Evolutionary conservation across 2,329 filamentous ascomycete species (phyloP).

Genomic region (Neophaeococcomyces aloes): DNA sequence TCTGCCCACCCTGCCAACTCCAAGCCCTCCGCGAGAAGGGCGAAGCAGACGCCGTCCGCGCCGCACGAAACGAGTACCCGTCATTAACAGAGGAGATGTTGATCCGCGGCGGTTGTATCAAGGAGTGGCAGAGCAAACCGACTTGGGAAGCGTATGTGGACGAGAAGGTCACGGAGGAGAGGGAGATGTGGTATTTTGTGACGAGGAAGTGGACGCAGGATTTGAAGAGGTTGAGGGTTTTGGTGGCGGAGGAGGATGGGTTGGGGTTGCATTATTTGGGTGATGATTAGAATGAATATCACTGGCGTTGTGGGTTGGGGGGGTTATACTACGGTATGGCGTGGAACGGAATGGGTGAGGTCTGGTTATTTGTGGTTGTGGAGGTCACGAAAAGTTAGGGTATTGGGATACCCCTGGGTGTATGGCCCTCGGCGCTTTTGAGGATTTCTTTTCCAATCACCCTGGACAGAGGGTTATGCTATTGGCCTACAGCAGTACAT

Average conservation of each 20-base stretch:
- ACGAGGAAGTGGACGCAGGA: slow-evolving; percentile 22
- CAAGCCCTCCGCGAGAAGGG: slow-evolving; percentile 12
- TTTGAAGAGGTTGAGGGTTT: slow-evolving; percentile 17
- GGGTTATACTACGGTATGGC: too few relatives aligned
- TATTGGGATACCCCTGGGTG: too few relatives aligned
- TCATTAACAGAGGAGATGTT: slow-evolving; percentile 20
- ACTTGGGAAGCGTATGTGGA: slow-evolving; percentile 18
- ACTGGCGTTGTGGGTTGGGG: too few relatives aligned
- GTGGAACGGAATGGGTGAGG: too few relatives aligned
- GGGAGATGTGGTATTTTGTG: slow-evolving; percentile 20
- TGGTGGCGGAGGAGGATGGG: slow-evolving; percentile 21
- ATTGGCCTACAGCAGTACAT: too few relatives aligned
- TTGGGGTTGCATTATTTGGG: slow-evolving; percentile 13
- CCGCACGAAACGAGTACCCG: slow-evolving; percentile 15
- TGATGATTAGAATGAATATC: too few relatives aligned
- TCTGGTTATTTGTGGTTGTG: too few relatives aligned
- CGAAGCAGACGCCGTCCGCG: slow-evolving; percentile 14
- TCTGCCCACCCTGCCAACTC: slow-evolving; percentile 21
- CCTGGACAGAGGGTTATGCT: too few relatives aligned
- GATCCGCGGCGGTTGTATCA: slow-evolving; percentile 15
- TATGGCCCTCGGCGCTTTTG: too few relatives aligned
- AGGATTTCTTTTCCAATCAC: too few relatives aligned
- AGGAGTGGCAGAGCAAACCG: slow-evolving; percentile 18
- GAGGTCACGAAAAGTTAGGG: too few relatives aligned
- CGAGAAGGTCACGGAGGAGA: slow-evolving; percentile 20